These are phyloP conservation scores for Vicia villosa DNA, from an alignment of 306 rosid genomes.

Conservation along the genomic window DNA sequence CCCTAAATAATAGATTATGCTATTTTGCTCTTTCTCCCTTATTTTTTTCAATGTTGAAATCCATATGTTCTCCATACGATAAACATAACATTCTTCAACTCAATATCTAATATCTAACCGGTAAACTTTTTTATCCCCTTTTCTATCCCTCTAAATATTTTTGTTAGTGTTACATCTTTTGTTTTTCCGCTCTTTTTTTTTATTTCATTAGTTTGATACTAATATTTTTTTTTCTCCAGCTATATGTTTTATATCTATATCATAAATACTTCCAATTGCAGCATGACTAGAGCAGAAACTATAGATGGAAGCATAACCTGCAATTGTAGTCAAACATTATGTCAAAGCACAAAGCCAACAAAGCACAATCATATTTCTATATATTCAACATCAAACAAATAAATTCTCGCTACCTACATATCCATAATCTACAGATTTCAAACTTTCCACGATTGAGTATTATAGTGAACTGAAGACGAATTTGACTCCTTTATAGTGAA, in stretches of 20 bases:
- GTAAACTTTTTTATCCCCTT: slow-evolving; percentile 10
- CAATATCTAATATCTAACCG: slow-evolving; percentile 11
- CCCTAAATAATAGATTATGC: slow-evolving; percentile 16
- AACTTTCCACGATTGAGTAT: slow-evolving; percentile 4
- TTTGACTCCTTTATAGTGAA: neutral
- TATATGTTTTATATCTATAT: slow-evolving; percentile 28
- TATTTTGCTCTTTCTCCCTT: neutral
- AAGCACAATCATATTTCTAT: slow-evolving; percentile 24
- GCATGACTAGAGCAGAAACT: slow-evolving; percentile 50
- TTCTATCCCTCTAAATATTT: slow-evolving; percentile 19
- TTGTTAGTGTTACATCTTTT: neutral
- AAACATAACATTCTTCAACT: slow-evolving; percentile 14
- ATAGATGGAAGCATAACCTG: slow-evolving; percentile 63
- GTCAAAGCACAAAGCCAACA: slow-evolving; percentile 43
- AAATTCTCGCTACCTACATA: slow-evolving; percentile 2
- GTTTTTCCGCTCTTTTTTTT: slow-evolving; percentile 35
- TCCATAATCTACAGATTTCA: neutral
- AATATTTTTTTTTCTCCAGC: slow-evolving; percentile 32
- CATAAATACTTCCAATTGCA: slow-evolving; percentile 48
- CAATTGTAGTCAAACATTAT: slow-evolving; percentile 54
- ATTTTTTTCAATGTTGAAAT: slow-evolving; percentile 1
- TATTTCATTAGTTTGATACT: slow-evolving; percentile 23
- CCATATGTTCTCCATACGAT: too few species aligned
- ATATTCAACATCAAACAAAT: slow-evolving; percentile 30
- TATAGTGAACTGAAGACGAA: slow-evolving; percentile 7